Evolutionary conservation across 177 flowering plant species (phyloP), one percentile per base, ranked within the genome.

Genomic region (Vitis hybrid): DNA sequence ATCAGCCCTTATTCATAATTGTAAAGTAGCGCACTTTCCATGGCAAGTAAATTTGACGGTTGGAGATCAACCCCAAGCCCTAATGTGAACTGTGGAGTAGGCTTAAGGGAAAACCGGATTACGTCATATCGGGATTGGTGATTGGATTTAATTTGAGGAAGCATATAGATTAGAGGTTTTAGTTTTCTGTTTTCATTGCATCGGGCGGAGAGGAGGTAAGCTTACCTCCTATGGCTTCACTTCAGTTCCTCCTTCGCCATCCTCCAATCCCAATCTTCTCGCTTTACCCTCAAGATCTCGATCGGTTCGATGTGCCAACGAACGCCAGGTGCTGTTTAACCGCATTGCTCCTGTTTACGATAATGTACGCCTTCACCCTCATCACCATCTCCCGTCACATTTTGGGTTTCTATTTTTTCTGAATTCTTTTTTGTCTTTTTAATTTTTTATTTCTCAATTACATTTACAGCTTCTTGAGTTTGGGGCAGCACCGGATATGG

Each of bases 331-430:
- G 50, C 96, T 95, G n/a, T 95, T 95, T 67, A 87, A 64, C 81
- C 96, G 97, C 77, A 92, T 95, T 74, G 93, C 98, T 71, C 97
- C 97, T 20, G 91, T 87, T 18, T 95, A 93, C 58, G 98, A 92
- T 77, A 85, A 87, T 59, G 99, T 94, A 75, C 31, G 79, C 75
- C 44, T 8, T 13, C 64, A 24, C 2, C 14, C 12, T 20, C 68
- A 11, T 13, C 44, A 55, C 66, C 51, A 14, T 11, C n/a, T 18
- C 51, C 19, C 64, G 24, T 69, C 10, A 24, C 3, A 12, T 50
- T 69, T n/a, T 53, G 47, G 2, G 12, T 38, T 13, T 9, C 5
- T n/a, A 12, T 54, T n/a, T 59, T 24, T 3, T 66, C 49, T 50
- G 47, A 38, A 38, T 54, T 47, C 1, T 53, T 17, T 20, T 19